Evolutionary conservation across 371 early-diverging fungal species (phyloP), one percentile per base, ranked within the genome.

Genomic region (Actinomucor elegans): DNA sequence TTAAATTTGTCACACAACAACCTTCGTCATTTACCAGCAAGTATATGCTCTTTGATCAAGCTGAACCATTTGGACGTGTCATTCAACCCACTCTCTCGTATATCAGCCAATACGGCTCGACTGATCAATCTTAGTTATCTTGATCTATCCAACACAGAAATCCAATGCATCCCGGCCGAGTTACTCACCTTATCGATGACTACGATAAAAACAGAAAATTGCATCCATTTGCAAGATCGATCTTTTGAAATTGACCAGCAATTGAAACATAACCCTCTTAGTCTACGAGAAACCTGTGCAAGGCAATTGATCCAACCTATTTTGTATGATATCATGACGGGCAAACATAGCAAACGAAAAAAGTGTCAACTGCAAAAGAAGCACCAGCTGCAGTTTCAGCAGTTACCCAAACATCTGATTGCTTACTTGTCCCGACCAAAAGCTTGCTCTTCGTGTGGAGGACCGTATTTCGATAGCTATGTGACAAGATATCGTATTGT

Each of bases 381-480:
- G 20, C 33, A 32, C 38, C 38, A 53, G 32, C 14, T 28, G 26
- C 40, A 34, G 10, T 50, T 38, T 29, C 37, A 50, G 36, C 40
- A 43, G n/a, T 41, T 80, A 12, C 79, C 86, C 10, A 56, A 60
- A 18, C 74, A 81, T 48, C 29, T 92, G 8, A 71, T 79, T 49
- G 43, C 64, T 6, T 91, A 88, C 59, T 62, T 94, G n/a, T 57
- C 76, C 6, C 69, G 77, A 11, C 88, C 85, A 3, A 76, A 84
- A 33, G 61, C 73, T 18, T 97, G 97, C 65, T 75, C 92, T 6
- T 90, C 86, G 61, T 97, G 97, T 67, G 80, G 83, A n/a, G 94
- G 93, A 0, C 93, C 95, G 15, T 91, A 88, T 58, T 91, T 92
- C 67, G 87, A 90, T 17, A 61, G 68, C 3, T 83, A 59, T 63